Evolutionary conservation across 805 yeast genomes (phyloP).

Genomic region (Metschnikowia kofuensis): DNA sequence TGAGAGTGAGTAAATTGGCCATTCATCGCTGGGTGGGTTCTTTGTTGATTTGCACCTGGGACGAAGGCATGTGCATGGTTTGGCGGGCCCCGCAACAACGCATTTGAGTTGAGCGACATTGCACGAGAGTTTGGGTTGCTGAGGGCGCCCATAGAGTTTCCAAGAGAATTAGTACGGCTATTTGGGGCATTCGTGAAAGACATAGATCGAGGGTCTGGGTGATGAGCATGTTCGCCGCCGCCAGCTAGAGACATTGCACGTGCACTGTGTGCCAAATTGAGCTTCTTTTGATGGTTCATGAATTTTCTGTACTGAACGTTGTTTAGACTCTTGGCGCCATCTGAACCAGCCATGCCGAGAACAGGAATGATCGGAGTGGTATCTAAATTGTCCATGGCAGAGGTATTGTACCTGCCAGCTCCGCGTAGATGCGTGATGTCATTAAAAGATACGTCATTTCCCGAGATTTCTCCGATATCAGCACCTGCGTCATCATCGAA

Average conservation of each 20-base stretch:
- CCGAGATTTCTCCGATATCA: slow-evolving; percentile 29
- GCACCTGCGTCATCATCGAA: slow-evolving; percentile 40
- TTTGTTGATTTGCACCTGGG: neutral
- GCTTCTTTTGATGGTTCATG: slow-evolving; percentile 64
- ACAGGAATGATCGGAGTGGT: slow-evolving; percentile 79
- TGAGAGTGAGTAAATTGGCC: neutral
- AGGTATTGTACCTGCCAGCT: slow-evolving; percentile 55
- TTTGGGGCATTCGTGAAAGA: slow-evolving; percentile 17
- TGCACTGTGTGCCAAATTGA: slow-evolving; percentile 47
- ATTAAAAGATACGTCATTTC: slow-evolving; percentile 51
- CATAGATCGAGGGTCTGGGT: slow-evolving; percentile 32
- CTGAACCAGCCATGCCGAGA: slow-evolving; percentile 33
- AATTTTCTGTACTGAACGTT: slow-evolving; percentile 68
- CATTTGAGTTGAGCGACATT: slow-evolving; percentile 38
- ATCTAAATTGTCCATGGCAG: slow-evolving; percentile 36
- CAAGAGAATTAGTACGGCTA: slow-evolving; percentile 26
- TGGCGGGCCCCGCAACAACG: slow-evolving; percentile 11
- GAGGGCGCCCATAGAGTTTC: slow-evolving; percentile 1
- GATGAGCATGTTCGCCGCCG: slow-evolving; percentile 30
- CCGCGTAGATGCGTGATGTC: slow-evolving; percentile 64
- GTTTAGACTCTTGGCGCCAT: slow-evolving; percentile 30
- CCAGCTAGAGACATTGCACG: slow-evolving; percentile 42
- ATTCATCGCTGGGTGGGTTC: slow-evolving; percentile 1
- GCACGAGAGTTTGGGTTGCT: slow-evolving; percentile 25
- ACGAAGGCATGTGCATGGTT: neutral